A percentile compares a stretch with the other conserved stretches of the same genome.
Evolutionary conservation across 371 early-diverging fungal species (phyloP).

Genomic region (Entomophthora muscae): DNA sequence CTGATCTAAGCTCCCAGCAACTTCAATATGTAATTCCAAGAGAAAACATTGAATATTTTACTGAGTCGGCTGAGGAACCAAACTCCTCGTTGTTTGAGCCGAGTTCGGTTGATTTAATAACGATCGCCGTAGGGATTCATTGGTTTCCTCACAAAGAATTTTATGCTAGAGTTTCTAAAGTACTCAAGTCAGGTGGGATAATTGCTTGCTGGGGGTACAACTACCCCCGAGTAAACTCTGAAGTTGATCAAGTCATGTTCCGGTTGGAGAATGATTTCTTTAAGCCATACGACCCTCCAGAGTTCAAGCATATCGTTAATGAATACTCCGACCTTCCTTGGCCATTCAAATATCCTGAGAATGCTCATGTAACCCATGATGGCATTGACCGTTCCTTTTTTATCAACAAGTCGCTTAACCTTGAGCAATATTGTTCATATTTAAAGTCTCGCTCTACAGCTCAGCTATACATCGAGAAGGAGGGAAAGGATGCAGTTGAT

Average conservation of each 20-base stretch:
- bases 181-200: slow-evolving; percentile 3
- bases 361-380: not conserved
- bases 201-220: not conserved
- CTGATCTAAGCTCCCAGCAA: slow-evolving; percentile 4
- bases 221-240: not conserved
- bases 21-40: not conserved
- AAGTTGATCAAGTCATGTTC: not conserved
- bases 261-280: not conserved
- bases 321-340: not conserved
- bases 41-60: not conserved
- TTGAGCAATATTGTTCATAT: not conserved
- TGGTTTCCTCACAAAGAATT: slow-evolving; percentile 3
- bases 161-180: slow-evolving; percentile 1
- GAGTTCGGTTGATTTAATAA: slow-evolving; percentile 7
- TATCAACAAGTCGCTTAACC: not conserved
- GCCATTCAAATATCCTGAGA: not conserved
- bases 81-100: not conserved
- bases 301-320: not conserved
- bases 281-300: not conserved
- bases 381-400: not conserved
- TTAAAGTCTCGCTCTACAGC: not conserved
- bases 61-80: not conserved
- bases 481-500: slow-evolving; percentile 4
- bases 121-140: slow-evolving; percentile 3
- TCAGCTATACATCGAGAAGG: not conserved